Base-by-base conservation (phyloP, 257 asterid genomes). In the Solanum neorickii region DNA sequence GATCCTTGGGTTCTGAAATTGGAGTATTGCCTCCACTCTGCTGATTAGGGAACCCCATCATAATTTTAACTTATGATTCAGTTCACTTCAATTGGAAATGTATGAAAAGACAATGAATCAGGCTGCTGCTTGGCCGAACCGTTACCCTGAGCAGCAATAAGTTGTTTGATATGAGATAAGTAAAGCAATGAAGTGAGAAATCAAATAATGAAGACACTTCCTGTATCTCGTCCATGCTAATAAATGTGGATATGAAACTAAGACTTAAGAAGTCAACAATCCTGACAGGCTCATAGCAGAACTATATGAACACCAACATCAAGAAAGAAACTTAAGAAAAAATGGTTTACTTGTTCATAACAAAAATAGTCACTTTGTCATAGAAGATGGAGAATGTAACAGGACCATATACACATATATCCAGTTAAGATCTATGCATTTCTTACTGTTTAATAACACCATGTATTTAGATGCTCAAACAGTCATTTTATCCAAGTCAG, bases 41-140 rank as follows among this genome's bases (percentile, higher is more conserved):
- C 87, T 87, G 91, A 88, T 89, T 91, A 73, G 85, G 91, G 90
- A 89, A 87, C 90, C 92, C 94, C 96, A 91, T 92, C n/a, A 84
- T 85, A 87, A 77, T 89, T 62, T 88, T 87, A 87, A 85, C 90
- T 89, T 88, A 10, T 49, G 69, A 82, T 49, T 82, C 85, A 82
- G 85, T 49, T 82, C 69, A 49, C 78, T 90, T 89, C 86, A 46
- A 76, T 29, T 29, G 70, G 87, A 77, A 89, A 82, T 49, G 70
- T 68, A 72, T 46, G 82, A 87, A 87, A 88, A 33, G 52, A 65
- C 87, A 49, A 91, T 86, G 88, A 86, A 86, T 87, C 90, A 82
- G 77, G 83, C 90, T 89, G 86, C 8, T 15, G 44, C 77, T 33
- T 29, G 76, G 25, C 73, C 83, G 42, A 73, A 82, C 87, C 77